These are phyloP conservation scores for Umbelopsis vinacea DNA, from an alignment of 192 early-diverging fungal genomes.

Conservation along the genomic window DNA sequence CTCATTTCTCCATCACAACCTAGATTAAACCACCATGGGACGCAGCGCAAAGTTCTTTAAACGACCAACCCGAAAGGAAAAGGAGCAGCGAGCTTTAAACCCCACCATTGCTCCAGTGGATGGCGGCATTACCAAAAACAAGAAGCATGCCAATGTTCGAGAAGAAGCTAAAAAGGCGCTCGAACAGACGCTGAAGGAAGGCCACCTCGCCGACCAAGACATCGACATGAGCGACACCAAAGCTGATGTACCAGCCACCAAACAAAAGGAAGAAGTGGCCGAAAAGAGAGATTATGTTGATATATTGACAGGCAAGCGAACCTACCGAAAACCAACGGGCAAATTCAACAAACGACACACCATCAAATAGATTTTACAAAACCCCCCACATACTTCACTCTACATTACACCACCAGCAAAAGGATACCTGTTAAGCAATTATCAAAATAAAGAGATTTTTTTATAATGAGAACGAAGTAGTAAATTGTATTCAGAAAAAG, in stretches of 20 bases:
- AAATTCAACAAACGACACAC: slow-evolving; percentile 25
- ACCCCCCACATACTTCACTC: not conserved
- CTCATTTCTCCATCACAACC: not conserved
- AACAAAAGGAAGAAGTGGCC: not conserved
- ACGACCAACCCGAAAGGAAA: slow-evolving; percentile 67
- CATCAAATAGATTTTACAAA: not conserved
- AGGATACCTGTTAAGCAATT: no score
- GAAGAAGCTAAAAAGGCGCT: slow-evolving; percentile 20
- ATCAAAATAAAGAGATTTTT: no score
- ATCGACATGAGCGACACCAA: slow-evolving; percentile 21
- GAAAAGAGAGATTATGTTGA: slow-evolving; percentile 41
- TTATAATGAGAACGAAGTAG: no score
- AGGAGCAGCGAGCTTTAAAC: slow-evolving; percentile 48
- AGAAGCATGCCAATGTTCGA: not conserved
- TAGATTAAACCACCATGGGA: slow-evolving; percentile 50
- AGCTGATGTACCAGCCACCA: not conserved
- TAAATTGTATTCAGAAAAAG: no score
- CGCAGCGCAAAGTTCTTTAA: slow-evolving; percentile 74
- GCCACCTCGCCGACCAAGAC: not conserved
- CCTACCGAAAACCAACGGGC: slow-evolving; percentile 28
- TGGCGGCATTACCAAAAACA: slow-evolving; percentile 1
- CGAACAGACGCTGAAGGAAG: not conserved
- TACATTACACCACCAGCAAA: not conserved
- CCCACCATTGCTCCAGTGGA: slow-evolving; percentile 34
- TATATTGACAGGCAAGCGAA: slow-evolving; percentile 39